phyloP scores from a whole-genome alignment of 2,329 filamentous ascomycete genomes.

The Apiospora rasikravindrae region DNA sequence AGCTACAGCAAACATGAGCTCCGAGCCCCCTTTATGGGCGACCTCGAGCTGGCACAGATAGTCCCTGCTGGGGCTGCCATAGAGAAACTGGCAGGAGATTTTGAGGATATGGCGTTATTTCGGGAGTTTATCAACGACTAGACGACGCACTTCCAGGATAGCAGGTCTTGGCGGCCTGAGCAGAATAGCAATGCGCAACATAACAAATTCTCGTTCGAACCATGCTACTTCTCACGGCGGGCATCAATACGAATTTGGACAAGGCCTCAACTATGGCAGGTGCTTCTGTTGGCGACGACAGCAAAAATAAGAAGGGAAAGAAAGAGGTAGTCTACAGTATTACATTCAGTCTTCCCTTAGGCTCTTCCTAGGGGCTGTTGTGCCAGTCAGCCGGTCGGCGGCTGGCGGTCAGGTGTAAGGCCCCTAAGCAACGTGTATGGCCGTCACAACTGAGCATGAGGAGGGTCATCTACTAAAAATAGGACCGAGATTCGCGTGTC shows the following conservation, averaged over 20 bases:
- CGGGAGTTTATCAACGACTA: too few relatives aligned
- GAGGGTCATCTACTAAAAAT: background rate
- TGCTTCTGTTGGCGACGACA: conserved; percentile 31
- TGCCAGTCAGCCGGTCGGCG: background rate
- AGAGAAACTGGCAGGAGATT: too few relatives aligned
- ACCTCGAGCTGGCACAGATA: too few relatives aligned
- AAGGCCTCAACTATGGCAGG: conserved; percentile 30
- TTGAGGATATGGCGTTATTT: too few relatives aligned
- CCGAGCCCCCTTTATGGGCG: too few relatives aligned
- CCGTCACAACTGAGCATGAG: background rate
- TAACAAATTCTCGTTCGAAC: background rate
- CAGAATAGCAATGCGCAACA: background rate
- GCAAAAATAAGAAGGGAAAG: background rate
- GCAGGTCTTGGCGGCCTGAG: too few relatives aligned
- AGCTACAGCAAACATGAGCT: too few relatives aligned
- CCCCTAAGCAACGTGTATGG: background rate
- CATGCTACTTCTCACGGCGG: background rate
- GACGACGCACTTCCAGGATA: too few relatives aligned
- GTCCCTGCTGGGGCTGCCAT: too few relatives aligned
- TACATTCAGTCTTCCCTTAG: background rate
- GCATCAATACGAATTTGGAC: too few relatives aligned
- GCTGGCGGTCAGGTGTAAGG: background rate
- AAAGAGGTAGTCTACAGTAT: background rate
- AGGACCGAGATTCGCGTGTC: background rate
- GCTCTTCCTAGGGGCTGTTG: background rate